These are phyloP conservation scores for Epichloe sp. DNA, from an alignment of 2,329 filamentous ascomycete species.

Conservation along the genomic window DNA sequence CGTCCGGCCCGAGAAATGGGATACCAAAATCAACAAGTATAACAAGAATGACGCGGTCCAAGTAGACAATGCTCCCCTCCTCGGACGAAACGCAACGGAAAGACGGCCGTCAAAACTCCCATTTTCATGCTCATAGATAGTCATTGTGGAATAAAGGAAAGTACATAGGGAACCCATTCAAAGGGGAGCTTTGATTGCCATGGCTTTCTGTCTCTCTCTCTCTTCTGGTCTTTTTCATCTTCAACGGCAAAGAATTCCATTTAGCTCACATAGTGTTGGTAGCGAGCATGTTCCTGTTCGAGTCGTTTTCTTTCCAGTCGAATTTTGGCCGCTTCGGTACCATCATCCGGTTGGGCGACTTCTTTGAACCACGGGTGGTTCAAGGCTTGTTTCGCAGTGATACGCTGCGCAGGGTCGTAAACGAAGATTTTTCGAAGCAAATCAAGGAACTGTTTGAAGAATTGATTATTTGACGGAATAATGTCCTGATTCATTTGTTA, in stretches of 20 bases:
- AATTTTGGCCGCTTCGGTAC: constrained; percentile 46
- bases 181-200: neutral
- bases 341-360: constrained; percentile 43
- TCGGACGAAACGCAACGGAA: neutral
- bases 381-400: constrained; percentile 46
- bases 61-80: neutral
- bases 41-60: too few relatives aligned
- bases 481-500: constrained; percentile 25
- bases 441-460: constrained; percentile 42
- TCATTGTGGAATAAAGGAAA: constrained; percentile 3
- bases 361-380: constrained; percentile 50
- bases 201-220: neutral
- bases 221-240: neutral
- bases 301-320: constrained; percentile 14
- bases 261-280: neutral
- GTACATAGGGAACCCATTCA: neutral
- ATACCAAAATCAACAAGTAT: neutral
- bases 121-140: constrained; percentile 5
- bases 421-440: constrained; percentile 47
- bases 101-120: constrained; percentile 1
- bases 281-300: constrained; percentile 4
- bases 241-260: neutral
- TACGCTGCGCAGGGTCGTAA: constrained; percentile 45
- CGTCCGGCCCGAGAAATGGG: neutral
- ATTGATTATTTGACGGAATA: constrained; percentile 39